Evolutionary conservation across 352 stramenopile genomes (phyloP).

Genomic region (Globisporangium alternatum): DNA sequence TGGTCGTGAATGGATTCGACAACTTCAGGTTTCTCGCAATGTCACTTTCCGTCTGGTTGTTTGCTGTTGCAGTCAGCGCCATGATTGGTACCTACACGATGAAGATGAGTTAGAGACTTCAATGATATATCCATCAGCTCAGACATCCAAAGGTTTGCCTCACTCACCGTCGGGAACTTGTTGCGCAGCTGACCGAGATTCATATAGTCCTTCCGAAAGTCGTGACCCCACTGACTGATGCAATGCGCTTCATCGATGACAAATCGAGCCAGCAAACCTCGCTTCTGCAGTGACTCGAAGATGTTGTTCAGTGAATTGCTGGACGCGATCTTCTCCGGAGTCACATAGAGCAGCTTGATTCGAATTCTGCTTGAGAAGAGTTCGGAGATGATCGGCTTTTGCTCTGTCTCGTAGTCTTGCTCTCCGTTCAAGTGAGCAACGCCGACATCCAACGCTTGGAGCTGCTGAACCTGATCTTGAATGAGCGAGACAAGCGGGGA

Average conservation of each 20-base stretch:
- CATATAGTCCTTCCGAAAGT: slow-evolving; percentile 99
- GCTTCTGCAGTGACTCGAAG: slow-evolving; percentile 74
- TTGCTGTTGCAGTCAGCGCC: slow-evolving; percentile 86
- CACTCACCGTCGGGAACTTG: slow-evolving; percentile 90
- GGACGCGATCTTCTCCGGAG: slow-evolving; percentile 95
- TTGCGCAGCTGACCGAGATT: slow-evolving; percentile 88
- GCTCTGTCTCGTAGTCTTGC: slow-evolving; percentile 83
- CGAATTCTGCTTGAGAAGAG: slow-evolving; percentile 80
- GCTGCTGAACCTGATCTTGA: slow-evolving; percentile 98
- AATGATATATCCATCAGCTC: neutral
- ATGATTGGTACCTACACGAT: slow-evolving; percentile 80
- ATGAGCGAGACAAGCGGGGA: slow-evolving; percentile 98
- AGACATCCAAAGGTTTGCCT: neutral
- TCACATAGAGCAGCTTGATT: slow-evolving; percentile 98
- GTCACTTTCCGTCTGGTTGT: slow-evolving; percentile 77
- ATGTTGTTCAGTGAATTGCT: slow-evolving; percentile 86
- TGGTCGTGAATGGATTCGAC: slow-evolving; percentile 70
- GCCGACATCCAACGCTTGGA: slow-evolving; percentile 91
- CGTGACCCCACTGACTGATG: slow-evolving; percentile 98
- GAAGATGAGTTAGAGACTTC: neutral
- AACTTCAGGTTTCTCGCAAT: slow-evolving; percentile 81
- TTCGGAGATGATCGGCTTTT: slow-evolving; percentile 85
- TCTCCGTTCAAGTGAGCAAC: slow-evolving; percentile 85
- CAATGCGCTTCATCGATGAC: slow-evolving; percentile 98
- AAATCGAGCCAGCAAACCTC: slow-evolving; percentile 92